These are phyloP conservation scores for Chytriomyces confervae DNA, from an alignment of 192 early-diverging fungal genomes.

Conservation along the genomic window DNA sequence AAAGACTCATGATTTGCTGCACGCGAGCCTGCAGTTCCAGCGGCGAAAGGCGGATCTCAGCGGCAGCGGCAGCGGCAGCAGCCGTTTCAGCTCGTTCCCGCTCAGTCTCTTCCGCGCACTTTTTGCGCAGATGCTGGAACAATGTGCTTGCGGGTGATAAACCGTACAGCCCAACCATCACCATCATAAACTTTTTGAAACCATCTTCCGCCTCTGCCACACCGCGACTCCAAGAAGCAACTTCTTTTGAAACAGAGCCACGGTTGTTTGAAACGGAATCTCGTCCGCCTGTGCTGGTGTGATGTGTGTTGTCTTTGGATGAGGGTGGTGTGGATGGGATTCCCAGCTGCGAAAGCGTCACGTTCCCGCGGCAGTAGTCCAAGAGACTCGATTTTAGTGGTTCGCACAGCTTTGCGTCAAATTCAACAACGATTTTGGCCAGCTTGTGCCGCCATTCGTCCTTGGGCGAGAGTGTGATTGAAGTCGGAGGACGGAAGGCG, in stretches of 20 bases:
- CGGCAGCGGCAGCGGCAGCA: neutral
- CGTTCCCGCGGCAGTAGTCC: slow-evolving; percentile 38
- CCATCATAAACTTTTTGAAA: slow-evolving; percentile 35
- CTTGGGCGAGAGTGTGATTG: slow-evolving; percentile 8
- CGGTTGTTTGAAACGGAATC: neutral
- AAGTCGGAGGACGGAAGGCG: slow-evolving; percentile 18
- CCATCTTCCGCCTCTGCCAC: slow-evolving; percentile 37
- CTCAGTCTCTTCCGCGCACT: slow-evolving; percentile 15
- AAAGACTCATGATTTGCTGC: slow-evolving; percentile 14
- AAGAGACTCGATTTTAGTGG: slow-evolving; percentile 30
- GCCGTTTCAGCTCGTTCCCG: neutral
- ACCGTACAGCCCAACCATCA: slow-evolving; percentile 37
- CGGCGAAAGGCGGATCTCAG: neutral
- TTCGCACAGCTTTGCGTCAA: neutral
- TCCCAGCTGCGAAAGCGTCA: slow-evolving; percentile 25
- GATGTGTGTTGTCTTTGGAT: neutral
- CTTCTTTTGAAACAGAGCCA: neutral
- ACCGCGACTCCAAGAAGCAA: slow-evolving; percentile 17
- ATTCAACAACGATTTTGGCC: slow-evolving; percentile 16
- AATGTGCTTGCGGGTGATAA: neutral
- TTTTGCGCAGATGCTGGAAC: slow-evolving; percentile 16
- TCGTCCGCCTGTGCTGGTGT: neutral
- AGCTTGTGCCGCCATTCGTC: slow-evolving; percentile 36
- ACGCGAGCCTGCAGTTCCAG: slow-evolving; percentile 21
- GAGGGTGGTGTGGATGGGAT: neutral